Evolutionary conservation across 768 basidiomycete species (phyloP), one percentile per base, ranked within the genome.

Genomic region (Asterophora lycoperdoides): DNA sequence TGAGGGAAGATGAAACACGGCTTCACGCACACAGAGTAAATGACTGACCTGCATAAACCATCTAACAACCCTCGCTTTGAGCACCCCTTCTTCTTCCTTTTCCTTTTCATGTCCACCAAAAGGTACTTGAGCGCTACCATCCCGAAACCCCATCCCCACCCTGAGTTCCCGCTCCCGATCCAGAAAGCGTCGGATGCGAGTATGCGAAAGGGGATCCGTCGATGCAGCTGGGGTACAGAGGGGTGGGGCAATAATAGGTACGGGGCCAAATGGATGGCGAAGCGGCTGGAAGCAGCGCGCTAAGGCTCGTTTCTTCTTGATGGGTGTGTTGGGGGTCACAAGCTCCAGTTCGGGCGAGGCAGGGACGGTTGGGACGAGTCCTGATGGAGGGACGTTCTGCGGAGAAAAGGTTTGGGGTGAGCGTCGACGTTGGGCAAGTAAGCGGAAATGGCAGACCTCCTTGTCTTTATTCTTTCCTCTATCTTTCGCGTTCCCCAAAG

Each of bases 171-270:
- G 57, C 59, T 83, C 81, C 41, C 74, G 64, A 32, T 64, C 61
- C 5, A 79, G 54, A 17, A 77, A 68, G 1, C 68, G 56, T 4
- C 49, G 51, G 7, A 83, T 60, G 1, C 80, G 62, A 1, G 63
- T 54, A 50, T 79, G 74, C 1, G 80, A 78, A 11, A 62, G 47
- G 23, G 72, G 72, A 41, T 77, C 77, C 1, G 49, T 2, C 70
- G 67, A 5, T 64, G 51, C 58, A 7, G 67, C 59, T 6, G 62
- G 55, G 48, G 71, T 63, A 8, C 64, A 65, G 2, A 56, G 42
- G 0, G 81, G 79, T 1, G 81, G 81, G 4, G 79, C 79, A 11
- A 83, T 76, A 46, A 81, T 70, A 0, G 81, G 81, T 0, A 81
- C 72, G 23, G 33, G 46, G 18, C 47, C 47, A 38, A 9, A 51